Evolutionary conservation across 2,329 filamentous ascomycete species (phyloP).

Genomic region (Colletotrichum filicis): DNA sequence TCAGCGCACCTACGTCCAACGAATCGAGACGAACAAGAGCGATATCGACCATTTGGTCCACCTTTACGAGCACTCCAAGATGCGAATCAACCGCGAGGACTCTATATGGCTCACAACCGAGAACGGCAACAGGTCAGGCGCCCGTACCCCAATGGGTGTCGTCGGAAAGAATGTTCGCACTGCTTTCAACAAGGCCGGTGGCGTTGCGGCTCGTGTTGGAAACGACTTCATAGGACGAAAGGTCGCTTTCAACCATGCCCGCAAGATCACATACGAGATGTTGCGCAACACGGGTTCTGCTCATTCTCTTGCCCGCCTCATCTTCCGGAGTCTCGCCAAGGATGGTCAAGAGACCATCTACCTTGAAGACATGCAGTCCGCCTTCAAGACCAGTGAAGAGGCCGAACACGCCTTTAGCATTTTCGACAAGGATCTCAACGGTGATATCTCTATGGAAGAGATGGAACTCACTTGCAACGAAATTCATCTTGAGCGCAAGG

Average conservation of each 20-base stretch:
- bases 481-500: slow-evolving; percentile 93
- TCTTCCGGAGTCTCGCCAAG: slow-evolving; percentile 88
- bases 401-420: slow-evolving; percentile 89
- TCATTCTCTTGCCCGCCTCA: slow-evolving; percentile 85
- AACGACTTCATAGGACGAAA: slow-evolving; percentile 90
- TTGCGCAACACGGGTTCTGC: slow-evolving; percentile 78
- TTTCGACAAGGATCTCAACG: slow-evolving; percentile 97
- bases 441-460: slow-evolving; percentile 95
- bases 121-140: slow-evolving; percentile 62
- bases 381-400: slow-evolving; percentile 86
- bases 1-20: slow-evolving; percentile 86
- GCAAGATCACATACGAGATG: slow-evolving; percentile 85
- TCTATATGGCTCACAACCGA: slow-evolving; percentile 57
- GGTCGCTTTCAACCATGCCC: slow-evolving; percentile 78
- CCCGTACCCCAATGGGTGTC: slow-evolving; percentile 78
- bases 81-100: slow-evolving; percentile 69
- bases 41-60: slow-evolving; percentile 74
- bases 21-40: slow-evolving; percentile 93
- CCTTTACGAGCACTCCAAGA: slow-evolving; percentile 79
- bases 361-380: slow-evolving; percentile 80
- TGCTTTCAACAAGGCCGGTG: slow-evolving; percentile 82
- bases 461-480: slow-evolving; percentile 94
- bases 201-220: slow-evolving; percentile 86
- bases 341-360: slow-evolving; percentile 80
- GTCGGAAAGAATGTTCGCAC: slow-evolving; percentile 81